Percentiles rank a stretch among this genome's conserved stretches.
Conservation (phyloP, 2,329 filamentous ascomycete species). For the Botrytis hyacinthi region DNA sequence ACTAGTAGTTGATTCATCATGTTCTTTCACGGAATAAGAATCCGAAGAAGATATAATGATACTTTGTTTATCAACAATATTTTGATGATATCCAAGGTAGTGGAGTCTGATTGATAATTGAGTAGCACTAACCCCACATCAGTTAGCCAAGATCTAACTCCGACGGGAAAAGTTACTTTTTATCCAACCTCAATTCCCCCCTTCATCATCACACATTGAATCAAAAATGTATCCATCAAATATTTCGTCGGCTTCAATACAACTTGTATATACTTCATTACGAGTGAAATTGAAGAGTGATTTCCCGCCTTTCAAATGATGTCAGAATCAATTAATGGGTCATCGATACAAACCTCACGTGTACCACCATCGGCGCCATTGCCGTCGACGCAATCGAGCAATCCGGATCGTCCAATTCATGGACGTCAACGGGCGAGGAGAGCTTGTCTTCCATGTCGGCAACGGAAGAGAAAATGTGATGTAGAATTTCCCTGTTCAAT, state of each 20-base stretch:
- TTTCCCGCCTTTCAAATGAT: not conserved
- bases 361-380: not conserved
- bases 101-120: not conserved
- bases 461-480: slow-evolving; percentile 34
- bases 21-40: not conserved
- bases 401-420: not conserved
- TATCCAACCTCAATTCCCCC: not conserved
- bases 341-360: not conserved
- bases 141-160: not conserved
- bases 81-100: not conserved
- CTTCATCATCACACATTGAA: not conserved
- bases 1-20: not conserved
- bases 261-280: not conserved
- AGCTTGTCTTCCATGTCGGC: slow-evolving; percentile 32
- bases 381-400: not conserved
- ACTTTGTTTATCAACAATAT: not conserved
- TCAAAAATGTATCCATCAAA: not conserved
- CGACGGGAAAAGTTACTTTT: not conserved
- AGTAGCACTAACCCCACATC: not conserved
- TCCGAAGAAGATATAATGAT: not conserved
- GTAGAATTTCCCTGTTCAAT: slow-evolving; percentile 30
- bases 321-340: slow-evolving; percentile 1
- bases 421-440: slow-evolving; percentile 29
- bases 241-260: not conserved
- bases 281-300: not conserved